A percentile compares a stretch with the other conserved stretches of the same genome.
Evolutionary conservation across 352 stramenopile species (phyloP).

Genomic region (Globisporangium nodosum): DNA sequence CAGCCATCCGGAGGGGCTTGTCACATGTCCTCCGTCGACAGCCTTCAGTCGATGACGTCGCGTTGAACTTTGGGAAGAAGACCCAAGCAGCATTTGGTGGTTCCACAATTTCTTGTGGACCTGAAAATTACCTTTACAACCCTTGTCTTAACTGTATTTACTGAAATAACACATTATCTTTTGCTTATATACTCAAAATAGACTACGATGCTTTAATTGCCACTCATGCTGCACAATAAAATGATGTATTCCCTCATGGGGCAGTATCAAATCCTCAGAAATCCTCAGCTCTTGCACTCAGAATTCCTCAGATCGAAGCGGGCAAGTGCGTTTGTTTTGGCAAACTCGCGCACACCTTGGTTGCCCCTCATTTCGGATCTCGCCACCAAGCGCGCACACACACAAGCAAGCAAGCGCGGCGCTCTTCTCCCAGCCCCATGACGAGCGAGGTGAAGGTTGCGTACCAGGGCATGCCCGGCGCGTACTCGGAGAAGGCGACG

Average conservation of each 20-base stretch:
- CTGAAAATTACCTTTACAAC: no score
- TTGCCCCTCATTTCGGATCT: background rate
- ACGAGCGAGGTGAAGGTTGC: constrained; percentile 80
- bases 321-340: background rate
- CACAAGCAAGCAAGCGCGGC: no score
- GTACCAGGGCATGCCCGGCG: constrained; percentile 95
- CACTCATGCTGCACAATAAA: background rate
- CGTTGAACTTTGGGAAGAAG: background rate
- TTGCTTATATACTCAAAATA: background rate
- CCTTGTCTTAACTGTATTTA: background rate
- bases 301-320: background rate
- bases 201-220: background rate
- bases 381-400: background rate
- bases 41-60: background rate
- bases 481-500: constrained; percentile 97
- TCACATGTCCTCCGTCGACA: background rate
- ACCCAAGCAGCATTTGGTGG: background rate
- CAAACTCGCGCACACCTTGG: no score
- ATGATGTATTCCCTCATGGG: background rate
- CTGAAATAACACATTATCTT: background rate
- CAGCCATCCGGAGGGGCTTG: background rate
- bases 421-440: constrained; percentile 1
- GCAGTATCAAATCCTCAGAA: background rate
- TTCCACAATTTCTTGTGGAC: background rate
- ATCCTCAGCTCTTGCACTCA: no score